phyloP scores from a whole-genome alignment of 176 grass and related monocot species.

The Musa beccarii region DNA sequence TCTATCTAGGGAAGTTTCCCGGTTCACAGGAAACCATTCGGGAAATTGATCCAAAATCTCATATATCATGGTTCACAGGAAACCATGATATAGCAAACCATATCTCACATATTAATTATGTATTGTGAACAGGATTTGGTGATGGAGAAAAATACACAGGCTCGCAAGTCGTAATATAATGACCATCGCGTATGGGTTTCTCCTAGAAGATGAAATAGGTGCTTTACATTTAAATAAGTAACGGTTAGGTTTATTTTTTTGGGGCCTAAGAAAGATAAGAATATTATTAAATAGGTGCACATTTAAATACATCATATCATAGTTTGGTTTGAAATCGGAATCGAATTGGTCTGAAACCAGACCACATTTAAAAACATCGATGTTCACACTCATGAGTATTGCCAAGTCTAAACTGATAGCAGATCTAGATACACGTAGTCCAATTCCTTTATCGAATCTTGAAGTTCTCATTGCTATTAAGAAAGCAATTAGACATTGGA shows the following conservation, averaged over 20 bases:
- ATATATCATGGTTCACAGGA: no score
- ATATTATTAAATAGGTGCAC: background rate
- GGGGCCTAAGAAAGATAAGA: background rate
- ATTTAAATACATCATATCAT: background rate
- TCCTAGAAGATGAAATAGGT: conserved; percentile 80
- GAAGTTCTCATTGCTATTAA: no score
- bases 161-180: conserved; percentile 81
- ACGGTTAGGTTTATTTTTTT: background rate
- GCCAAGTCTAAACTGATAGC: no score
- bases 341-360: no score
- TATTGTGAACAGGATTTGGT: conserved; percentile 85
- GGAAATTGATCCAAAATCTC: conserved; percentile 89
- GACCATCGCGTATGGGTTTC: conserved; percentile 98
- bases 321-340: no score
- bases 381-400: no score
- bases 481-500: no score
- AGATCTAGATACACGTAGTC: no score
- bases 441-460: no score
- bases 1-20: conserved; percentile 94
- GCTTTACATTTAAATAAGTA: conserved; percentile 28
- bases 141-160: conserved; percentile 84
- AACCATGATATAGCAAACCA: conserved; percentile 91
- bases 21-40: conserved; percentile 89
- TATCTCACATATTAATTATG: conserved; percentile 86
- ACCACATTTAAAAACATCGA: no score